A percentile compares a stretch with the other conserved stretches of the same genome.
phyloP scores from a whole-genome alignment of 2,329 filamentous ascomycete genomes.

The Pseudogymnoascus sp. region DNA sequence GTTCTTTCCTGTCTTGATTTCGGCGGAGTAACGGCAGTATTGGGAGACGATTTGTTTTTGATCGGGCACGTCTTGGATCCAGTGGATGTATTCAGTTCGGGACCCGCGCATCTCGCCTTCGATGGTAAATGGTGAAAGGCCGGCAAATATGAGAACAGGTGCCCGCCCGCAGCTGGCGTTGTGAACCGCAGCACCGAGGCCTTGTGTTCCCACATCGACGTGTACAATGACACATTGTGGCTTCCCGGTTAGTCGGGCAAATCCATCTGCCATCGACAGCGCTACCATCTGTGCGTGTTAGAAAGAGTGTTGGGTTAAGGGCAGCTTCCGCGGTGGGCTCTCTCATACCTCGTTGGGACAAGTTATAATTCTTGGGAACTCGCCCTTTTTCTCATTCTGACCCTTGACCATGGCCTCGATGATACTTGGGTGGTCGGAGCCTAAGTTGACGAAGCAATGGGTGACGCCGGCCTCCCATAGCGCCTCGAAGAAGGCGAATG shows the following conservation, averaged over 20 bases:
- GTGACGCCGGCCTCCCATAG: conserved; percentile 57
- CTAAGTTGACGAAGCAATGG: conserved; percentile 55
- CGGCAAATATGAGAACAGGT: conserved; percentile 67
- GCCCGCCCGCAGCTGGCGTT: conserved; percentile 65
- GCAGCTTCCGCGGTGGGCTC: neutral
- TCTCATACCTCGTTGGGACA: conserved; percentile 59
- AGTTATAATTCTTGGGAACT: conserved; percentile 63
- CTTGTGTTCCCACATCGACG: conserved; percentile 73
- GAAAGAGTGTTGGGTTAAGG: neutral
- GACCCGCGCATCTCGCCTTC: conserved; percentile 66
- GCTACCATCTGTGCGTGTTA: conserved; percentile 57
- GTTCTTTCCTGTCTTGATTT: conserved; percentile 67
- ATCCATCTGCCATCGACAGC: conserved; percentile 70
- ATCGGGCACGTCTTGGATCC: conserved; percentile 72
- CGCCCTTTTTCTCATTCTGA: conserved; percentile 55
- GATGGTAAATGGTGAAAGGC: conserved; percentile 65
- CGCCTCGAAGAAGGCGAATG: conserved; percentile 67
- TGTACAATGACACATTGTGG: conserved; percentile 68
- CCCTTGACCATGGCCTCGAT: conserved; percentile 69
- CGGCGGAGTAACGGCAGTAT: conserved; percentile 65
- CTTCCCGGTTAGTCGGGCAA: conserved; percentile 58
- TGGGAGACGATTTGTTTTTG: conserved; percentile 67
- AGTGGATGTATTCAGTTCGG: conserved; percentile 71
- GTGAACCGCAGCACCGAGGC: conserved; percentile 65
- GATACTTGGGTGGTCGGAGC: conserved; percentile 60